Percentiles rank a stretch among this genome's conserved stretches.
Evolutionary conservation across 495 filamentous ascomycete species (phyloP).

Genomic region (Daldinia bambusicola): DNA sequence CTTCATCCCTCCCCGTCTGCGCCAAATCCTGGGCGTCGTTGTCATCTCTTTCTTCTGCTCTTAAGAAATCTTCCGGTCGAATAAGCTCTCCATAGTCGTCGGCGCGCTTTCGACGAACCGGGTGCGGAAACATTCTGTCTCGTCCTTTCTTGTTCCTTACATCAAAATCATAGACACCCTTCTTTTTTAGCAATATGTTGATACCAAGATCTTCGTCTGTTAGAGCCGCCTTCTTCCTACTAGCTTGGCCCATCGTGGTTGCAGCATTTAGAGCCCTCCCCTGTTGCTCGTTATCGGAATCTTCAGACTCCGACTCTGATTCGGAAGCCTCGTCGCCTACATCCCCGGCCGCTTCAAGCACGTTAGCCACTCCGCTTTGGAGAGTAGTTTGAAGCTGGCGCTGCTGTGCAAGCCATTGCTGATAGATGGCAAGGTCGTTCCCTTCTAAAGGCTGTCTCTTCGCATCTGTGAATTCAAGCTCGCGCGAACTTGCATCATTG

Average conservation of each 20-base stretch:
- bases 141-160: constrained; percentile 92
- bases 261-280: constrained; percentile 91
- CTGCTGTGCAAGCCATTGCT: constrained; percentile 87
- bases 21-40: constrained; percentile 69
- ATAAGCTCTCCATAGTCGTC: constrained; percentile 96
- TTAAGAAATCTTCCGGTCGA: constrained; percentile 90
- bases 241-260: constrained; percentile 79
- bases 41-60: constrained; percentile 91
- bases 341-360: constrained; percentile 76
- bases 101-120: constrained; percentile 77
- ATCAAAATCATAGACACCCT: constrained; percentile 89
- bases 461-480: constrained; percentile 67
- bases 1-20: constrained; percentile 54
- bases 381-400: constrained; percentile 81
- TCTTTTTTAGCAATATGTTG: constrained; percentile 87
- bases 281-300: constrained; percentile 89
- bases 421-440: constrained; percentile 80
- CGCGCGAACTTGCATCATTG: constrained; percentile 66
- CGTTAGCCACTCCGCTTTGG: constrained; percentile 70
- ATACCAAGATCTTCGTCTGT: constrained; percentile 89
- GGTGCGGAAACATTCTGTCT: constrained; percentile 91
- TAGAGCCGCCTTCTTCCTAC: constrained; percentile 80
- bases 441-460: constrained; percentile 73
- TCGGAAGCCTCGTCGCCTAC: constrained; percentile 83
- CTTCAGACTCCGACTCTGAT: constrained; percentile 84